Evolutionary conservation across 1,284 basidiomycete genomes (phyloP).

Genomic region (Neolentinus lepideus): DNA sequence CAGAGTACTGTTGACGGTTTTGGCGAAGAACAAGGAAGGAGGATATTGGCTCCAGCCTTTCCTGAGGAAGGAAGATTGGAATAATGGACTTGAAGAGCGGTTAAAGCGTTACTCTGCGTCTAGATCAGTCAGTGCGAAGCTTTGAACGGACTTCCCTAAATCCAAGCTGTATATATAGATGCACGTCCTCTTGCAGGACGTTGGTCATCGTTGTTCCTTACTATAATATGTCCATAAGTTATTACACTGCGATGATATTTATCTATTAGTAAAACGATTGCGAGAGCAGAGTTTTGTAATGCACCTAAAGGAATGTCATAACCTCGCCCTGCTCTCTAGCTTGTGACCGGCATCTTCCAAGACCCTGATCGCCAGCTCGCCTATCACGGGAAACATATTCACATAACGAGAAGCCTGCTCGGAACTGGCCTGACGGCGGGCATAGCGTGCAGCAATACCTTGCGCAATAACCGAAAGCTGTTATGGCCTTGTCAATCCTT

Average conservation of each 20-base stretch:
- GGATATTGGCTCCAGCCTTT: not conserved
- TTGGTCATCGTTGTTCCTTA: too few relatives aligned
- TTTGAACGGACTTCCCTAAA: not conserved
- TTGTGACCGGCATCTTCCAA: constrained; percentile 45
- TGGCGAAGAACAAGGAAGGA: not conserved
- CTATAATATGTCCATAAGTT: too few relatives aligned
- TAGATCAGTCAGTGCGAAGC: not conserved
- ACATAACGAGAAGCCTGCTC: constrained; percentile 60
- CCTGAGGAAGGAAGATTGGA: not conserved
- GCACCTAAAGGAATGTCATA: constrained; percentile 18
- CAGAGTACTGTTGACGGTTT: not conserved
- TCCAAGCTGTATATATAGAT: too few relatives aligned
- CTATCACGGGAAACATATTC: constrained; percentile 56
- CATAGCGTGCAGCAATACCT: constrained; percentile 88
- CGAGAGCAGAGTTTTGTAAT: too few relatives aligned
- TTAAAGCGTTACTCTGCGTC: not conserved
- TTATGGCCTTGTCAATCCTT: constrained; percentile 1
- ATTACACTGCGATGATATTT: too few relatives aligned
- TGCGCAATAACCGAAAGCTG: constrained; percentile 85
- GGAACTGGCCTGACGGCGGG: constrained; percentile 81
- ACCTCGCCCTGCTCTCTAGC: constrained; percentile 25
- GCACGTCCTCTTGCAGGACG: too few relatives aligned
- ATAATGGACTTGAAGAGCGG: not conserved
- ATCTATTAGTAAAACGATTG: too few relatives aligned
- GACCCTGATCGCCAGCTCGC: constrained; percentile 50